A percentile compares a stretch with the other conserved stretches of the same genome.
Conservation (phyloP, 2,329 filamentous ascomycete species). For the Ceratocystis harringtonii region DNA sequence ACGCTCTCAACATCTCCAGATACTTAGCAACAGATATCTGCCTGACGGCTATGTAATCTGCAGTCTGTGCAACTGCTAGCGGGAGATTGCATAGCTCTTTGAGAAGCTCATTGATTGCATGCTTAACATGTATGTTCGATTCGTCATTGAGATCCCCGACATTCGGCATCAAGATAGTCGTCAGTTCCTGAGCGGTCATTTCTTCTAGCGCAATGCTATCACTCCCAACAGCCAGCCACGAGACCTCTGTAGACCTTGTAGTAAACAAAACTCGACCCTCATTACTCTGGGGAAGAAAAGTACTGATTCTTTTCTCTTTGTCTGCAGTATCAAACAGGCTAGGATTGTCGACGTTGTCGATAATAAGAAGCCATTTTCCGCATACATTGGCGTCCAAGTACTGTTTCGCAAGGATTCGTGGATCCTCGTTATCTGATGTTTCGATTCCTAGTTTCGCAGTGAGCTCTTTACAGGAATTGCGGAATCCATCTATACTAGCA, state of each 20-base stretch:
- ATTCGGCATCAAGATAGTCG: neutral
- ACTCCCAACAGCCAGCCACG: neutral
- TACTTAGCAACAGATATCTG: neutral
- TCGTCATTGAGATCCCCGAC: neutral
- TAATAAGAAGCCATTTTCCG: no score
- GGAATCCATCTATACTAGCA: no score
- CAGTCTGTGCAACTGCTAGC: slow-evolving; percentile 18
- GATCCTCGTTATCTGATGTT: no score
- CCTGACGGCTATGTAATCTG: slow-evolving; percentile 16
- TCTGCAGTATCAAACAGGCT: no score
- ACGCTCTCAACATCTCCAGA: neutral
- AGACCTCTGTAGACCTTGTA: slow-evolving; percentile 3
- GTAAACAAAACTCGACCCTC: neutral
- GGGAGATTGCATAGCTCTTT: slow-evolving; percentile 14
- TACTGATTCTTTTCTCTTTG: neutral
- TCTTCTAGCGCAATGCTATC: neutral
- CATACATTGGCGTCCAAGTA: no score
- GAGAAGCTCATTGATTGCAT: neutral
- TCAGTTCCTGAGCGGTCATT: neutral
- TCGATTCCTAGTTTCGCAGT: no score
- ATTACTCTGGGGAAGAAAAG: slow-evolving; percentile 23
- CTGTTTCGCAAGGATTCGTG: no score
- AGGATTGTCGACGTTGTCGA: no score
- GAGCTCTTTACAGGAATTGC: no score
- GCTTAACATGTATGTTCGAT: neutral